These are phyloP conservation scores for Knufia petricola DNA, from an alignment of 2,329 filamentous ascomycete genomes.

Conservation along the genomic window DNA sequence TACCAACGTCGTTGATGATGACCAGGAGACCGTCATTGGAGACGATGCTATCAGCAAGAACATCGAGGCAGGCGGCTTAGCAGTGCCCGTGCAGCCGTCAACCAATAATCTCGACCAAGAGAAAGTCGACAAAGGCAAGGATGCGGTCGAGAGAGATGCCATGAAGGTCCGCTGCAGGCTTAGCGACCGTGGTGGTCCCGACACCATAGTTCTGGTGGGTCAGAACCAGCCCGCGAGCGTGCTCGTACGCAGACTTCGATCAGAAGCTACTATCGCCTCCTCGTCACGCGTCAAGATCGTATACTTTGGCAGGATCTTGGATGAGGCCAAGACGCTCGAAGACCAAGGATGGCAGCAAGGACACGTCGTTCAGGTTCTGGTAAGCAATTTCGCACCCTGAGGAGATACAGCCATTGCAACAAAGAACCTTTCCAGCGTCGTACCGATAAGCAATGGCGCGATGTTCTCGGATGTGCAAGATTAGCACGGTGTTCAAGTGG, in stretches of 20 bases:
- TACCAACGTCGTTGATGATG: constrained; percentile 39
- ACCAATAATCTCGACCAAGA: constrained; percentile 22
- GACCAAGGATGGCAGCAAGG: constrained; percentile 67
- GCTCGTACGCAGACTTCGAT: constrained; percentile 53
- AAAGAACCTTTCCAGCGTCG: too few species aligned
- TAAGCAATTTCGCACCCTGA: constrained; percentile 29
- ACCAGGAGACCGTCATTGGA: constrained; percentile 32
- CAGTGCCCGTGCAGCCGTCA: constrained; percentile 9
- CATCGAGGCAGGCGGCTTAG: constrained; percentile 9
- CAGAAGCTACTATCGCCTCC: constrained; percentile 43
- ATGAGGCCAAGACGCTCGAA: constrained; percentile 54
- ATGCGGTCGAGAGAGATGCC: constrained; percentile 42
- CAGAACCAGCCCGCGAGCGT: constrained; percentile 55
- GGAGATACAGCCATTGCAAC: too few species aligned
- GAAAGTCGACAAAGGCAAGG: constrained; percentile 50
- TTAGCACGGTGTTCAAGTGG: too few species aligned
- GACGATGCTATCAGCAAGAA: constrained; percentile 21
- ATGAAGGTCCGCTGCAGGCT: constrained; percentile 53
- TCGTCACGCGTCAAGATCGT: constrained; percentile 58
- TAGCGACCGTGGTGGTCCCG: constrained; percentile 55
- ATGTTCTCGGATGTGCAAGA: too few species aligned
- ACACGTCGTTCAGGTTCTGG: constrained; percentile 67
- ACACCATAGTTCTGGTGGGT: constrained; percentile 49
- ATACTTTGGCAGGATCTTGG: constrained; percentile 72
- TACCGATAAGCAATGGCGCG: too few species aligned